phyloP scores from a whole-genome alignment of 2,329 filamentous ascomycete genomes.

The Scedosporium apiospermum region DNA sequence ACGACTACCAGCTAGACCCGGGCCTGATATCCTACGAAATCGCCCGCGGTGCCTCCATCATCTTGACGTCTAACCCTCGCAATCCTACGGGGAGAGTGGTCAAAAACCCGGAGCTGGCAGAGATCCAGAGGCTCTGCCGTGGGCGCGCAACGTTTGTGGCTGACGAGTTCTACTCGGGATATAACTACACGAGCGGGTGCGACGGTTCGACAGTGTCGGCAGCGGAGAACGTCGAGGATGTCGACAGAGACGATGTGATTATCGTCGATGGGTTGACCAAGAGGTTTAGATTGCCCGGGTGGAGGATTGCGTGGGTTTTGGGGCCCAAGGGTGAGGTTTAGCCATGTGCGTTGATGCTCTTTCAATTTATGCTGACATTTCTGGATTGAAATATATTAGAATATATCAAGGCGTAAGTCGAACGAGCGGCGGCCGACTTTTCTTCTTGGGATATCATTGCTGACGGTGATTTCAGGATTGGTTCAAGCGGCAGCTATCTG shows the following conservation, averaged over 20 bases:
- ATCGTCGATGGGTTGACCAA: constrained; percentile 95
- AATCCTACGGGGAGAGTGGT: constrained; percentile 91
- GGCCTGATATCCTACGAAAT: constrained; percentile 92
- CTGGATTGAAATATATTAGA: constrained; percentile 33
- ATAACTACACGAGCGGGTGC: constrained; percentile 90
- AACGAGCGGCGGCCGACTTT: background rate
- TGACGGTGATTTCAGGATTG: background rate
- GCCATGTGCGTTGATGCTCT: constrained; percentile 4
- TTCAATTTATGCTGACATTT: background rate
- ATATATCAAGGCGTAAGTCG: constrained; percentile 70
- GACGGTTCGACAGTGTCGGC: constrained; percentile 84
- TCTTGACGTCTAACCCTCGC: constrained; percentile 88
- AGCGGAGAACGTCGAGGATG: constrained; percentile 82
- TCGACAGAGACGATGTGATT: constrained; percentile 82
- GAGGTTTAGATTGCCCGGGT: constrained; percentile 90
- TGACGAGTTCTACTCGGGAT: constrained; percentile 94
- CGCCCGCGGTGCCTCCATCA: constrained; percentile 74
- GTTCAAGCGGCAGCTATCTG: background rate
- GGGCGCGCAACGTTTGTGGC: constrained; percentile 85
- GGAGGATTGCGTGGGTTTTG: constrained; percentile 93
- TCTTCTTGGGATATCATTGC: background rate
- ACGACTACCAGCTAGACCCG: constrained; percentile 87
- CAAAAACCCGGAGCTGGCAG: constrained; percentile 70
- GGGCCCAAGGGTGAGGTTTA: constrained; percentile 60
- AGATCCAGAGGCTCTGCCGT: constrained; percentile 89